phyloP scores from a whole-genome alignment of 352 stramenopile species.

The Phytophthora agathidicida region DNA sequence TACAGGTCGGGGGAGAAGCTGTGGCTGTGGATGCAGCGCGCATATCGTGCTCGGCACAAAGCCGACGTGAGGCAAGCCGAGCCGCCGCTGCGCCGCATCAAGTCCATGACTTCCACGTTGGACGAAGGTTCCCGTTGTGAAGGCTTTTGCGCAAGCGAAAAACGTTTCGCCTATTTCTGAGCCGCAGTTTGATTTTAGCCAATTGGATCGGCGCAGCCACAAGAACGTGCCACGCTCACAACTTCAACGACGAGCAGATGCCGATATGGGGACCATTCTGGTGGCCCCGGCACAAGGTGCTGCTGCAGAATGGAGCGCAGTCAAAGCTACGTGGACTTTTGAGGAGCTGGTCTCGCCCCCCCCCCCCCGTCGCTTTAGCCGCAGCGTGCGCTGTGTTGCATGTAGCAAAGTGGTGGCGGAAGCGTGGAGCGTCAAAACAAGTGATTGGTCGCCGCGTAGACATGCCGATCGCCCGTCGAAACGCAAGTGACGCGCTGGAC shows the following conservation, averaged over 20 bases:
- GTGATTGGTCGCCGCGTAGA: constrained; percentile 11
- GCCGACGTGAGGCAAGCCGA: neutral
- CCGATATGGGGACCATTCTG: constrained; percentile 7
- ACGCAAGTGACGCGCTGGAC: constrained; percentile 6
- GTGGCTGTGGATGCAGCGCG: constrained; percentile 13
- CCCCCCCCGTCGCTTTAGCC: too few species aligned
- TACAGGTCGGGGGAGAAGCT: constrained; percentile 19
- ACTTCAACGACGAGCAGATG: constrained; percentile 13
- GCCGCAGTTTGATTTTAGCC: constrained; percentile 15
- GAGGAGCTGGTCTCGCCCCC: too few species aligned
- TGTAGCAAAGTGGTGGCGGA: too few species aligned
- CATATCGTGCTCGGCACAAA: neutral
- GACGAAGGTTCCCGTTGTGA: constrained; percentile 19
- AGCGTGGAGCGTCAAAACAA: neutral
- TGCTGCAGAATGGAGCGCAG: neutral
- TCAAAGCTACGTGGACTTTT: too few species aligned
- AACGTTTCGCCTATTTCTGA: too few species aligned
- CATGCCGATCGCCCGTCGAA: constrained; percentile 10
- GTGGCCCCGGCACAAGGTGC: neutral
- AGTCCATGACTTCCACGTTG: too few species aligned
- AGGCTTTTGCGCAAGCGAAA: constrained; percentile 16
- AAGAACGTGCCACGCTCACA: constrained; percentile 20
- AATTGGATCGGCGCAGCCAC: constrained; percentile 6
- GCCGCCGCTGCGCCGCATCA: constrained; percentile 8
- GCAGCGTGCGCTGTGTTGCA: too few species aligned